Base-by-base conservation (phyloP, 169 alveolate species). In the Eimeria praecox region DNA sequence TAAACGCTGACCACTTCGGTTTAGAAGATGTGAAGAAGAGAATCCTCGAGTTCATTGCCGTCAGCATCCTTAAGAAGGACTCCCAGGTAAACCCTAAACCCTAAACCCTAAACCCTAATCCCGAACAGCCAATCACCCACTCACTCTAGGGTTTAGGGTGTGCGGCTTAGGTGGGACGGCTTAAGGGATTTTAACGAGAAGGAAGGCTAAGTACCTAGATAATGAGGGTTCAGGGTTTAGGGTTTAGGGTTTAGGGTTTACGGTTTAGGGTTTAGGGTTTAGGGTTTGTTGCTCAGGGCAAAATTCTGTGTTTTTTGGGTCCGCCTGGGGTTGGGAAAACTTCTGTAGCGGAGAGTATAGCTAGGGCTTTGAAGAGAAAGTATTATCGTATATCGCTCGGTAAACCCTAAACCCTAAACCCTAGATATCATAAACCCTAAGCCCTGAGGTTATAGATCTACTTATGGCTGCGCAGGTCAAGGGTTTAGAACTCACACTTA, bases 261-360 rank as follows among this genome's bases (percentile, higher is more conserved):
- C 40, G 77, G 10, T 64, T 64, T 14, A 64, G 9, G 9, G 77
- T 64, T 64, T 64, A 1, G 77, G 77, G 18, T 64, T 64, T 64
- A 64, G 77, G 77, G 77, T 42, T 86, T 49, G 35, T 46, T 12
- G 46, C 75, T 12, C 98, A 98, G 75, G 99, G 99, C 18, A 98
- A 98, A 96, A 99, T 99, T 42, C 96, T 99, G 20, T 98, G 99
- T 92, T 97, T 99, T 54, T 98, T 98, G 44, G 99, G 99, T 5
- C 99, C 99, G 30, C 99, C 99, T 3, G 99, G 99, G 20, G 99
- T 98, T 35, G 99, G 99, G 16, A 99, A 99, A 97, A 99, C 99
- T 6, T 98, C 99, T 56, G 97, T 99, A n/a, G 99, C 99, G 40
- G 97, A 97, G 88, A 96, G 99, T 9, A 98, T 99, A 49, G 98